phyloP scores from a whole-genome alignment of 176 grass and related monocot species.

The Aegilops bicornis region DNA sequence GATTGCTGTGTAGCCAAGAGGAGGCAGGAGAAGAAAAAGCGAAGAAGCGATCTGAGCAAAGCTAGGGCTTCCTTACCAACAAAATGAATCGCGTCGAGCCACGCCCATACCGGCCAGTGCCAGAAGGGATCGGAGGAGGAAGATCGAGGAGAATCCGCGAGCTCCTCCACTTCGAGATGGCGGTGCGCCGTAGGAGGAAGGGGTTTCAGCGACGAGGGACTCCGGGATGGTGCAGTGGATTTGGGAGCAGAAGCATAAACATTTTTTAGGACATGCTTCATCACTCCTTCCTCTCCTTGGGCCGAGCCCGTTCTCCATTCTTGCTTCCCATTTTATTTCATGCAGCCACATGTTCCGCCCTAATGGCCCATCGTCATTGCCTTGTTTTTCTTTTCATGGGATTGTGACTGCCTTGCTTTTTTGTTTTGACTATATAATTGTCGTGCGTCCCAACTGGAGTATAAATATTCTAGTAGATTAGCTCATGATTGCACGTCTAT shows the following conservation, averaged over 20 bases:
- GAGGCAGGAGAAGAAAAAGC: neutral
- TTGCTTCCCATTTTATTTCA: too few species aligned
- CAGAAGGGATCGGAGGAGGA: neutral
- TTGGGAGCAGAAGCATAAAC: conserved; percentile 14
- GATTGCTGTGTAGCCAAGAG: neutral
- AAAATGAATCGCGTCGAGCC: conserved; percentile 14
- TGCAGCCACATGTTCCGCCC: neutral
- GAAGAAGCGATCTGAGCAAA: conserved; percentile 9
- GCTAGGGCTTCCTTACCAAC: conserved; percentile 21
- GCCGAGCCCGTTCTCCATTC: neutral
- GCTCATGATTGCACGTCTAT: too few species aligned
- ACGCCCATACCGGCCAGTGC: neutral
- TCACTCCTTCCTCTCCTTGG: neutral
- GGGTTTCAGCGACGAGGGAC: conserved; percentile 2
- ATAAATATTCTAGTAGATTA: too few species aligned
- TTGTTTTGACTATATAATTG: too few species aligned
- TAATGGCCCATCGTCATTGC: neutral
- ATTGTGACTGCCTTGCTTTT: too few species aligned
- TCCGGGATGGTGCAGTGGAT: conserved; percentile 20
- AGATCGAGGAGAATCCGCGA: conserved; percentile 1
- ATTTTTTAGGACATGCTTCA: neutral
- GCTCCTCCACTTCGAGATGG: conserved; percentile 8
- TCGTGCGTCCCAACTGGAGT: too few species aligned
- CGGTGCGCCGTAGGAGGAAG: neutral
- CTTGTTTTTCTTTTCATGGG: too few species aligned